phyloP scores from a whole-genome alignment of 2,329 filamentous ascomycete species.

The Aspergillus pseudoglaucus region DNA sequence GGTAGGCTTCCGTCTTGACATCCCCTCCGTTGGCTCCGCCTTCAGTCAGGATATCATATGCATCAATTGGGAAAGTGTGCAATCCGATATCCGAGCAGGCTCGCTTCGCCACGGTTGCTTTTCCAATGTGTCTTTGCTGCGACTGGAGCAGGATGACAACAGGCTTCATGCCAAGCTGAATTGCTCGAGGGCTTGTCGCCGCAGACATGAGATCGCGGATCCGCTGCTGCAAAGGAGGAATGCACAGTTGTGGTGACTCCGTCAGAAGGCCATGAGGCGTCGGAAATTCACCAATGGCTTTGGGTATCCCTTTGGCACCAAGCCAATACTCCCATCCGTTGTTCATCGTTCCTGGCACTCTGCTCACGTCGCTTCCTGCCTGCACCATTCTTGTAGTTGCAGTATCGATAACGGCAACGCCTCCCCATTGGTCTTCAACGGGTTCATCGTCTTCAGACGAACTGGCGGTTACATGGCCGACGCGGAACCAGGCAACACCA shows the following conservation, averaged over 20 bases:
- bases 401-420: conserved; percentile 78
- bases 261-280: conserved; percentile 31
- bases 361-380: conserved; percentile 77
- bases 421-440: conserved; percentile 71
- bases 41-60: conserved; percentile 91
- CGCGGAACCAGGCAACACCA: conserved; percentile 82
- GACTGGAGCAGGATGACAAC: conserved; percentile 83
- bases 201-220: conserved; percentile 80
- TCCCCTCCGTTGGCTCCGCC: conserved; percentile 79
- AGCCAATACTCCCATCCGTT: conserved; percentile 89
- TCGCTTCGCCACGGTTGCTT: conserved; percentile 67
- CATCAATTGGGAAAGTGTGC: conserved; percentile 82
- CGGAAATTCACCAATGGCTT: conserved; percentile 24
- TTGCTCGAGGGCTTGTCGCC: conserved; percentile 78
- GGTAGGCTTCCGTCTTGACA: conserved; percentile 85
- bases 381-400: conserved; percentile 84
- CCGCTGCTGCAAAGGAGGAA: conserved; percentile 59
- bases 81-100: conserved; percentile 85
- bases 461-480: conserved; percentile 62
- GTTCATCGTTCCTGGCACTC: conserved; percentile 66
- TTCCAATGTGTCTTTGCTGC: conserved; percentile 88
- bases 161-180: conserved; percentile 80
- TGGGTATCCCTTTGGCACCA: conserved; percentile 63
- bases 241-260: conserved; percentile 39
- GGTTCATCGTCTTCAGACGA: conserved; percentile 49